Evolutionary conservation across 176 grass and related monocot species (phyloP).

Genomic region (Musa beccarii): DNA sequence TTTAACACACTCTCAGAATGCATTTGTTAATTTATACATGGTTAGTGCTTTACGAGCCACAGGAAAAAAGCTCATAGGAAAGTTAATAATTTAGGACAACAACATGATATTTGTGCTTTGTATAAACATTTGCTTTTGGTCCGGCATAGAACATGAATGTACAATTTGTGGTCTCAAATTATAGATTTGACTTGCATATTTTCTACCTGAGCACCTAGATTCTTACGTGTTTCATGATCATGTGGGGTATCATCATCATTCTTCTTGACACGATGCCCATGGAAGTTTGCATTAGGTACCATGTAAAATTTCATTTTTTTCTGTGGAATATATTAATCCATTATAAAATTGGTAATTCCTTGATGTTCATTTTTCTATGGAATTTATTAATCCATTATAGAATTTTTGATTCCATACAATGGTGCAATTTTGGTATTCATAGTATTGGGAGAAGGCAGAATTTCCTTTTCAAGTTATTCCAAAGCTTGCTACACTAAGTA

Average conservation of each 20-base stretch:
- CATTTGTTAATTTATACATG: not conserved
- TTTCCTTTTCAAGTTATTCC: conserved; percentile 76
- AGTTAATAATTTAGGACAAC: not conserved
- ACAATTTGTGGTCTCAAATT: too few relatives aligned
- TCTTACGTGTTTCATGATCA: not conserved
- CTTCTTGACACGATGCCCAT: too few relatives aligned
- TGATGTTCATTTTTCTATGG: not conserved
- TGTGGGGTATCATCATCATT: too few relatives aligned
- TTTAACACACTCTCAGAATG: not conserved
- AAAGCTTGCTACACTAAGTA: conserved; percentile 47
- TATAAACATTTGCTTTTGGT: too few relatives aligned
- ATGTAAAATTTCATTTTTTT: not conserved
- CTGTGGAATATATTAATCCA: conserved; percentile 11
- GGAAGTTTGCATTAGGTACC: too few relatives aligned
- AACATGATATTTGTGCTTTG: not conserved
- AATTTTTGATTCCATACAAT: not conserved
- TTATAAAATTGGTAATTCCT: conserved; percentile 10
- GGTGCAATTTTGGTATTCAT: conserved; percentile 10
- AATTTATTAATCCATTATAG: conserved; percentile 15
- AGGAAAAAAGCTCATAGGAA: not conserved
- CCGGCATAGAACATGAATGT: too few relatives aligned
- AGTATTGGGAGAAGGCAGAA: conserved; percentile 89
- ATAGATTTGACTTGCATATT: not conserved
- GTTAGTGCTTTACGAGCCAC: not conserved
- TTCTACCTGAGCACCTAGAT: not conserved